These are phyloP conservation scores for Zangia roseola DNA, from an alignment of 768 basidiomycete species.

Conservation along the genomic window DNA sequence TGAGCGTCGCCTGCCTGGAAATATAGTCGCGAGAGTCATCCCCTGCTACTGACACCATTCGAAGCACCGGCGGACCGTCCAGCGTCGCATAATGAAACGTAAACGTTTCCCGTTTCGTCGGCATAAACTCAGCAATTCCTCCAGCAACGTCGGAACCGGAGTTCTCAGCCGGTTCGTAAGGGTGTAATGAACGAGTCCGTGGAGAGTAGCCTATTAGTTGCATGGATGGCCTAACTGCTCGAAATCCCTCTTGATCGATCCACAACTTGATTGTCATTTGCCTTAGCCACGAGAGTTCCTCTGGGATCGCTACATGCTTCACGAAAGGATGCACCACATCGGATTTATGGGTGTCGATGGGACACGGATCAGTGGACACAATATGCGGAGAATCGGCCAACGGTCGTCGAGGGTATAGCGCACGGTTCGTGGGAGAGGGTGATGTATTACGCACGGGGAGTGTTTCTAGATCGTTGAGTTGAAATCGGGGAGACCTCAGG, in stretches of 20 bases:
- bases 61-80: conserved; percentile 65
- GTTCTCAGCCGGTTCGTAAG: conserved; percentile 26
- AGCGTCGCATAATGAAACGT: conserved; percentile 72
- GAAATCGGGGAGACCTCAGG: conserved; percentile 24
- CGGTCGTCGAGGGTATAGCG: conserved; percentile 13
- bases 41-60: conserved; percentile 63
- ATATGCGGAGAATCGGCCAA: conserved; percentile 6
- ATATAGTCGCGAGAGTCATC: conserved; percentile 73
- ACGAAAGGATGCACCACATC: conserved; percentile 7
- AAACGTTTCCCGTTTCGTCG: conserved; percentile 55
- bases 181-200: conserved; percentile 28
- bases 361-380: conserved; percentile 6
- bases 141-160: conserved; percentile 34
- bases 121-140: conserved; percentile 65
- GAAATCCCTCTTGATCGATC: conserved; percentile 85
- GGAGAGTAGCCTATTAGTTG: conserved; percentile 52
- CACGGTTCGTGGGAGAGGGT: conserved; percentile 3
- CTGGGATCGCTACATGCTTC: conserved; percentile 30
- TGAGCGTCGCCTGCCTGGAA: conserved; percentile 70
- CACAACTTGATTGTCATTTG: conserved; percentile 56
- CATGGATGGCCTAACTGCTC: conserved; percentile 59
- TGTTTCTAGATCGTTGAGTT: conserved; percentile 14
- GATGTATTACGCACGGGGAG: not conserved
- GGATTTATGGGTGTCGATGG: conserved; percentile 2
- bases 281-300: conserved; percentile 52